These are phyloP conservation scores for Ceratobasidium papillatum DNA, from an alignment of 1,284 basidiomycete genomes.

Conservation along the genomic window DNA sequence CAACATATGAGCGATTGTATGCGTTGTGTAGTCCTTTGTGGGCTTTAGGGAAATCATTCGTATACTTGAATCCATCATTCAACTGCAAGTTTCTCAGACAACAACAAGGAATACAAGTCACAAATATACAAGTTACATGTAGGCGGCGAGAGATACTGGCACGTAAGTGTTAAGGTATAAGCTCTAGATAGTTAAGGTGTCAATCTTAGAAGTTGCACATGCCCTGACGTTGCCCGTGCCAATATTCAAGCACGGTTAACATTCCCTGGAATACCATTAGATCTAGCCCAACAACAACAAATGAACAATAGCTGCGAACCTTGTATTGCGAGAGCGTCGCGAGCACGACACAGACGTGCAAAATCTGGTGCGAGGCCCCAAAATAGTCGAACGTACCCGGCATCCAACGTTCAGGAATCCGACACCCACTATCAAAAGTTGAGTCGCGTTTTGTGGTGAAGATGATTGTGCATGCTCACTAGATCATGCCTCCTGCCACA, in stretches of 20 bases:
- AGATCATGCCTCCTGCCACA: constrained; percentile 78
- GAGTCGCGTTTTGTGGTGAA: constrained; percentile 36
- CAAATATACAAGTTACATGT: too few species aligned
- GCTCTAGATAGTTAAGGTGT: too few species aligned
- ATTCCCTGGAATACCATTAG: constrained; percentile 18
- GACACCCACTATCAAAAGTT: constrained; percentile 67
- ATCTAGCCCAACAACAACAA: neutral
- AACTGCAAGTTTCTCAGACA: too few species aligned
- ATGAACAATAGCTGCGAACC: constrained; percentile 3
- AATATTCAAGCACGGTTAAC: constrained; percentile 35
- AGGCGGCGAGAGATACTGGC: too few species aligned
- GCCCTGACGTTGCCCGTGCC: constrained; percentile 36
- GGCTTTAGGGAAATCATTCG: too few species aligned
- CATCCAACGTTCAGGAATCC: constrained; percentile 80
- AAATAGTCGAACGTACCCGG: constrained; percentile 86
- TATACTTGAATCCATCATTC: too few species aligned
- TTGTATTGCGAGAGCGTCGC: constrained; percentile 81
- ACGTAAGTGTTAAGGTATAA: too few species aligned
- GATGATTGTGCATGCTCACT: constrained; percentile 66
- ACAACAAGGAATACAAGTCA: too few species aligned
- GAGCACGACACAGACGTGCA: constrained; percentile 82
- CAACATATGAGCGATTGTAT: too few species aligned
- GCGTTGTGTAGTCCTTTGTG: too few species aligned
- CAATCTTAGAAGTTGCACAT: constrained; percentile 24
- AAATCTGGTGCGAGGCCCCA: constrained; percentile 85